Evolutionary conservation across 1,284 basidiomycete species (phyloP).

Genomic region (Apiotrichum brassicae): DNA sequence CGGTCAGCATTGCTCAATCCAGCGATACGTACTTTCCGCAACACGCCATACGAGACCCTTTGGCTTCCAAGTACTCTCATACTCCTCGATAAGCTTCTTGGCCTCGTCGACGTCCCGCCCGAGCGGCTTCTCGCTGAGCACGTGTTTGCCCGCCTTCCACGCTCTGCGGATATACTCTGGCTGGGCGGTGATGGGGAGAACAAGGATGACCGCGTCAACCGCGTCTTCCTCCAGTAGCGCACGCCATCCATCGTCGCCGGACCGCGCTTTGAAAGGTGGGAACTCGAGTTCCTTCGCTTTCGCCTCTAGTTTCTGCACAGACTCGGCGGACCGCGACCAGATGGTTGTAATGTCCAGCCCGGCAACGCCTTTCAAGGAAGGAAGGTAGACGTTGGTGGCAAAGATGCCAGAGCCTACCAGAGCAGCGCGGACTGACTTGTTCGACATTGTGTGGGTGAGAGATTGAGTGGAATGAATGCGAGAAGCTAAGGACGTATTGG

Average conservation of each 20-base stretch:
- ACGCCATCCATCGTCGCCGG: constrained; percentile 56
- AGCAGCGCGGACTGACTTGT: constrained; percentile 21
- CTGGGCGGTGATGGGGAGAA: constrained; percentile 68
- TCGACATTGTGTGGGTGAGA: no score
- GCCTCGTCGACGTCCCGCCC: constrained; percentile 62
- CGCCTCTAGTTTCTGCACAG: constrained; percentile 52
- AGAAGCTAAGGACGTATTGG: no score
- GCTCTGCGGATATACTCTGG: constrained; percentile 59
- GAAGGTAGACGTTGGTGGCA: constrained; percentile 57
- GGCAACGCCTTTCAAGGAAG: constrained; percentile 56
- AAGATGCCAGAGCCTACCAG: constrained; percentile 43
- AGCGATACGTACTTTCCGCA: constrained; percentile 60
- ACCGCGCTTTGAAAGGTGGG: constrained; percentile 25
- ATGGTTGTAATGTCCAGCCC: constrained; percentile 57
- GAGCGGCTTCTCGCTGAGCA: constrained; percentile 73
- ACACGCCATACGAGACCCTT: constrained; percentile 73
- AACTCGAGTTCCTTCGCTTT: constrained; percentile 28
- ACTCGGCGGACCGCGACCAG: constrained; percentile 69
- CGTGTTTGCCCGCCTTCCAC: constrained; percentile 66
- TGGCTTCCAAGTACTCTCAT: constrained; percentile 58
- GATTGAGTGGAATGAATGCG: no score
- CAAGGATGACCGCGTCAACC: constrained; percentile 65
- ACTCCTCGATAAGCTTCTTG: constrained; percentile 58
- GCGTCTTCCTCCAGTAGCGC: constrained; percentile 60
- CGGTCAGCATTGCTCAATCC: not conserved